Evolutionary conservation across 1,139 yeast species (phyloP), one percentile per base, ranked within the genome.

Genomic region (Casaregolazyma suthepensis): DNA sequence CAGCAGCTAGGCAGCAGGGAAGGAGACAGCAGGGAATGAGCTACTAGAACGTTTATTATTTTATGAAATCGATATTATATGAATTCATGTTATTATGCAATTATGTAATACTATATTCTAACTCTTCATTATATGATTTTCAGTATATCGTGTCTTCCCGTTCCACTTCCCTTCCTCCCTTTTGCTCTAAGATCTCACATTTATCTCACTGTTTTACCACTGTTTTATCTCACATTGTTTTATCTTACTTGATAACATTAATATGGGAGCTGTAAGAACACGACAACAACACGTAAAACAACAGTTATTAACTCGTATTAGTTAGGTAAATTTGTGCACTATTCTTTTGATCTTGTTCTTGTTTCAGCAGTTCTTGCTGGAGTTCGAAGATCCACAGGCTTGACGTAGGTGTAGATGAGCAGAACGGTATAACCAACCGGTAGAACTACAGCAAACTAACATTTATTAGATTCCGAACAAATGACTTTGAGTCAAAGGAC

Each of bases 291-390:
- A 18, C 20, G 12, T 17, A 9, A 45, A 15, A 13, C n/a, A 10
- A 5, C 13, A 10, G 31, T 6, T 15, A 37, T 19, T 43, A 43
- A 15, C 43, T n/a, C n/a, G 43, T n/a, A 9, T 31, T 48, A 68
- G 71, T 29, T 67, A 43, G 66, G 71, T 6, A 58, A 61, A 53
- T 49, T 72, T 3, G 67, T 84, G 54, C 98, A 93, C 69, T 63
- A 78, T 52, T 78, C 90, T 1, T 71, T 85, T 45, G 98, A 93
- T 67, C 76, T 90, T 47, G 82, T 85, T 1, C 75, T 93, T 46
- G 76, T 89, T 4, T 86, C 96, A 1, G 85, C 96, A 0, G 80
- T 90, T 52, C 75, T 93, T 53, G 96, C 98, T 0, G 98, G 97
- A 1, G 82, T 93, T 51, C 88, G 85, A 71, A 81, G 96, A 67